phyloP scores from a whole-genome alignment of 1,284 basidiomycete genomes.

The Pulchroboletus neoregius region DNA sequence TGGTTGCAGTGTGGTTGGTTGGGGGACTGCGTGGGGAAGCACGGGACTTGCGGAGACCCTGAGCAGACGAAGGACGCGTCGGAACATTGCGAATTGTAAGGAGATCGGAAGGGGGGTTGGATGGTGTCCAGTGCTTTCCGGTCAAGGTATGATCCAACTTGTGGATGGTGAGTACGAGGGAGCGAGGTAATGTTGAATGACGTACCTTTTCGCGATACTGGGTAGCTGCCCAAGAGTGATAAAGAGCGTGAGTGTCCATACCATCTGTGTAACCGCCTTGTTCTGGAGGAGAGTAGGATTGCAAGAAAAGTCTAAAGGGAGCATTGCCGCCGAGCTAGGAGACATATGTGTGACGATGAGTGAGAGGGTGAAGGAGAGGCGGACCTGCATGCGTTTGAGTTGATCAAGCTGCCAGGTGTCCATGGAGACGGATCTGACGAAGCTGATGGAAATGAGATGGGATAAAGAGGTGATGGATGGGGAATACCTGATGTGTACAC shows the following conservation, averaged over 20 bases:
- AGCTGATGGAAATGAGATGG: slow-evolving; percentile 45
- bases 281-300: slow-evolving; percentile 64
- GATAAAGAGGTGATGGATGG: background rate
- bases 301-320: slow-evolving; percentile 75
- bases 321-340: slow-evolving; percentile 79
- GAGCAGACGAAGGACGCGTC: slow-evolving; percentile 57
- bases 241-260: slow-evolving; percentile 74
- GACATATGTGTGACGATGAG: slow-evolving; percentile 13
- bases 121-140: slow-evolving; percentile 68
- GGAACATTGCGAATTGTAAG: slow-evolving; percentile 37
- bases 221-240: slow-evolving; percentile 87
- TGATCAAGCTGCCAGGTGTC: slow-evolving; percentile 94
- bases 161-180: slow-evolving; percentile 9
- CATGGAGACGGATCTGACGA: slow-evolving; percentile 92
- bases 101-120: slow-evolving; percentile 51
- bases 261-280: slow-evolving; percentile 72
- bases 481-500: slow-evolving; percentile 76
- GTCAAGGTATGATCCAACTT: slow-evolving; percentile 70
- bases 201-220: slow-evolving; percentile 88
- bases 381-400: slow-evolving; percentile 84
- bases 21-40: slow-evolving; percentile 53
- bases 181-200: background rate
- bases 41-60: slow-evolving; percentile 74
- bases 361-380: slow-evolving; percentile 18
- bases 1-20: slow-evolving; percentile 28